Evolutionary conservation across 352 stramenopile genomes (phyloP).

Genomic region (Globisporangium mamillatum): DNA sequence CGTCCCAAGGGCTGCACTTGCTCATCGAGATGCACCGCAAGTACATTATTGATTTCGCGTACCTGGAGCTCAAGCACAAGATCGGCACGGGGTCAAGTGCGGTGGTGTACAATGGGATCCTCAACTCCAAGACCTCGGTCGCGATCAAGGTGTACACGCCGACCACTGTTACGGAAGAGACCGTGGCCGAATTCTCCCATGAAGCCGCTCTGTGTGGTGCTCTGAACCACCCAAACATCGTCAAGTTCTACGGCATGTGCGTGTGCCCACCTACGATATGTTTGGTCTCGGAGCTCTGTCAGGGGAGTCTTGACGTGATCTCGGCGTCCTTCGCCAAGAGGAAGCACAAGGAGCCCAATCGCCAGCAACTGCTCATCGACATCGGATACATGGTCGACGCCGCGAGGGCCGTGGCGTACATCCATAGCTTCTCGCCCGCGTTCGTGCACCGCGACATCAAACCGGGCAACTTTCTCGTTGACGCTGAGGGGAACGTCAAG

Average conservation of each 20-base stretch:
- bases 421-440: conserved; percentile 69
- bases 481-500: conserved; percentile 28
- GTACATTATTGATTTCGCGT: conserved; percentile 71
- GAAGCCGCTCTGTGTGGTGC: conserved; percentile 70
- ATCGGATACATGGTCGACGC: conserved; percentile 63
- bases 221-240: conserved; percentile 75
- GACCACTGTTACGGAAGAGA: conserved; percentile 33
- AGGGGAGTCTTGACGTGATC: conserved; percentile 36
- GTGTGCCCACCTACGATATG: conserved; percentile 77
- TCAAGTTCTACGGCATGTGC: conserved; percentile 84
- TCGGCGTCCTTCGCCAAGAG: conserved; percentile 13
- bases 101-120: no score
- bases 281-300: conserved; percentile 62
- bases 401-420: conserved; percentile 59
- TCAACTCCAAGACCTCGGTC: no score
- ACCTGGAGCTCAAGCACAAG: conserved; percentile 45
- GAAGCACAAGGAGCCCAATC: conserved; percentile 3
- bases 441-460: conserved; percentile 84
- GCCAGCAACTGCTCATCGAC: conserved; percentile 55
- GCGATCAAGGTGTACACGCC: no score
- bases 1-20: conserved; percentile 59
- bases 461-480: conserved; percentile 70
- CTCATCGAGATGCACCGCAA: conserved; percentile 75
- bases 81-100: conserved; percentile 25
- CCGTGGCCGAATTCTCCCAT: conserved; percentile 75